These are phyloP conservation scores for Eurotiales sp. DNA, from an alignment of 2,329 filamentous ascomycete species.

Conservation along the genomic window DNA sequence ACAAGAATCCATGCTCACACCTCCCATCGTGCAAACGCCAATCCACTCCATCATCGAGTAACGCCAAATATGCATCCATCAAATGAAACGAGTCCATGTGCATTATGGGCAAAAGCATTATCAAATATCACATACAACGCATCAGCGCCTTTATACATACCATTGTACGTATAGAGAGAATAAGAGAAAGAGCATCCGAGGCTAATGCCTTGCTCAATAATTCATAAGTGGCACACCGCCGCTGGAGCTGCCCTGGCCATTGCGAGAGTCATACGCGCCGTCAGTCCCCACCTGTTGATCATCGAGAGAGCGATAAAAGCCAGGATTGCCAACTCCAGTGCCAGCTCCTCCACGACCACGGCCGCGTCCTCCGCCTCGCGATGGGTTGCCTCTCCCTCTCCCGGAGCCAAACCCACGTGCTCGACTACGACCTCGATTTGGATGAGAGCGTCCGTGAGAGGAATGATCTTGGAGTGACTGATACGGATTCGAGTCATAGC, in stretches of 20 bases:
- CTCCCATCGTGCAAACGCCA: slow-evolving; percentile 1
- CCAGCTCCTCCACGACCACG: slow-evolving; percentile 42
- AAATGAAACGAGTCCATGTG: not conserved
- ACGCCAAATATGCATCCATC: slow-evolving; percentile 8
- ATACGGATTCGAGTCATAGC: slow-evolving; percentile 20
- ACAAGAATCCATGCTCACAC: not conserved
- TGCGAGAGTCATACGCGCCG: slow-evolving; percentile 26
- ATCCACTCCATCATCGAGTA: not conserved
- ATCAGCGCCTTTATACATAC: too few relatives aligned
- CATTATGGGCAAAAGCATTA: not conserved
- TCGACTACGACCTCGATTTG: slow-evolving; percentile 39
- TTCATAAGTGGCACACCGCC: slow-evolving; percentile 33
- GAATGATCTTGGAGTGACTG: slow-evolving; percentile 27
- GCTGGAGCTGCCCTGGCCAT: not conserved
- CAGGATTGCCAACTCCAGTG: slow-evolving; percentile 22
- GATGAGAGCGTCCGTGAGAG: slow-evolving; percentile 17
- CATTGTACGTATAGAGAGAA: not conserved
- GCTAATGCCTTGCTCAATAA: slow-evolving; percentile 27
- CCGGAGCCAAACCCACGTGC: slow-evolving; percentile 37
- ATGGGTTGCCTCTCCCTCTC: slow-evolving; percentile 31
- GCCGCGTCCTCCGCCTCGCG: slow-evolving; percentile 38
- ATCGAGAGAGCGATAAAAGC: slow-evolving; percentile 64
- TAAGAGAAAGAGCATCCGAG: not conserved
- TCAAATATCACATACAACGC: slow-evolving; percentile 1
- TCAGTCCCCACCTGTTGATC: slow-evolving; percentile 46